Conservation (phyloP, 768 basidiomycete species). For the Hygrophorus pudorinus region DNA sequence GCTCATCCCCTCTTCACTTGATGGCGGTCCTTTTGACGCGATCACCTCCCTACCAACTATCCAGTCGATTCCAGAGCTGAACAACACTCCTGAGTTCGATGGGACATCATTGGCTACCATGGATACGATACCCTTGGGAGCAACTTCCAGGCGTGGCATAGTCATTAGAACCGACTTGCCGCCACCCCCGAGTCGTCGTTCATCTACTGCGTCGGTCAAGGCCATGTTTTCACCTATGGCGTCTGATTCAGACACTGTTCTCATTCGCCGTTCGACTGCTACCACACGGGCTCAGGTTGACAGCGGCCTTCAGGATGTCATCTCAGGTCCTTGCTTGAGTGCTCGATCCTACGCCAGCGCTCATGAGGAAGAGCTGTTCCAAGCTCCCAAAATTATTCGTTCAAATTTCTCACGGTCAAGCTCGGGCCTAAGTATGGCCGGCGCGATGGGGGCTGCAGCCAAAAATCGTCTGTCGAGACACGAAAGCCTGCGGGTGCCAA, state of each 20-base stretch:
- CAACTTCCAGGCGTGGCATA: constrained; percentile 10
- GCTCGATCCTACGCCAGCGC: constrained; percentile 58
- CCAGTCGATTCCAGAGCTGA: constrained; percentile 45
- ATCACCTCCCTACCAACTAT: constrained; percentile 40
- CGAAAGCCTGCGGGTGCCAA: constrained; percentile 59
- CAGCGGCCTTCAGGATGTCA: constrained; percentile 69
- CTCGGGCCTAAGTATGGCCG: constrained; percentile 50
- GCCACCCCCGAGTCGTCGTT: constrained; percentile 38
- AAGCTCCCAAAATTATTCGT: constrained; percentile 34
- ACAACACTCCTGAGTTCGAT: constrained; percentile 22
- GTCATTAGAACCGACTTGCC: constrained; percentile 13
- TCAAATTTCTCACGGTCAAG: constrained; percentile 42
- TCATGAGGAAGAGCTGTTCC: constrained; percentile 57
- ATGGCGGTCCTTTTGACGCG: constrained; percentile 31
- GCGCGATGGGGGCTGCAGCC: constrained; percentile 32
- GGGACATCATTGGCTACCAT: constrained; percentile 24
- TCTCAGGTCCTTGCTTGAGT: constrained; percentile 60
- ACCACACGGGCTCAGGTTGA: constrained; percentile 65
- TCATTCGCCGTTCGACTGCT: constrained; percentile 58
- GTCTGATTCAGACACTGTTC: constrained; percentile 47
- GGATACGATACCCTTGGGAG: constrained; percentile 21
- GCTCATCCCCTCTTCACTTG: constrained; percentile 23
- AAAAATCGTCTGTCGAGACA: constrained; percentile 54
- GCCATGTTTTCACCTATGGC: constrained; percentile 44
- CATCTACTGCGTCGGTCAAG: constrained; percentile 56